Percentiles rank a stretch among this genome's conserved stretches.
Evolutionary conservation across 306 rosid species (phyloP).

Genomic region (Quercus ilex): DNA sequence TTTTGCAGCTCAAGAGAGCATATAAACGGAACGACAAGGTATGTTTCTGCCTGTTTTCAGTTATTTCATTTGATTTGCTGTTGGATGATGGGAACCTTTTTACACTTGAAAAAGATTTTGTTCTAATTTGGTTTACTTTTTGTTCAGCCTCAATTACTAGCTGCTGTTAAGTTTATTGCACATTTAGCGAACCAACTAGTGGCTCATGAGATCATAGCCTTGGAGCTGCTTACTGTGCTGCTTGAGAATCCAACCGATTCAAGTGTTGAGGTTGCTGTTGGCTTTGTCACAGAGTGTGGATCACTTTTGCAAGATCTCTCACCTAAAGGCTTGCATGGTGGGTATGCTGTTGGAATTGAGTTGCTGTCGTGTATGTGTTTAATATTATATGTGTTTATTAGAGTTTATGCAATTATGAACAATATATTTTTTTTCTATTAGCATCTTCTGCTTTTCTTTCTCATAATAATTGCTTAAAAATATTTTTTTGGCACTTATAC

Average conservation of each 20-base stretch:
- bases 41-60: neutral
- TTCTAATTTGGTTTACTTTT: constrained; percentile 16
- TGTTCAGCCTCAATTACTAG: constrained; percentile 82
- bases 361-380: no score
- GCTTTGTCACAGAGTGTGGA: constrained; percentile 92
- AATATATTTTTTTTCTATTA: neutral
- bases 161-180: constrained; percentile 91
- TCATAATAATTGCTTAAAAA: neutral
- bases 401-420: neutral
- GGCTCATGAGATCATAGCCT: constrained; percentile 86
- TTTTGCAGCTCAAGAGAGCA: constrained; percentile 90
- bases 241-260: constrained; percentile 91
- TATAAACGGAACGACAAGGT: constrained; percentile 96
- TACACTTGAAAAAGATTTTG: neutral
- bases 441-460: neutral
- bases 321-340: constrained; percentile 92
- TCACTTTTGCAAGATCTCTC: constrained; percentile 83
- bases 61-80: neutral
- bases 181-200: constrained; percentile 94
- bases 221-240: constrained; percentile 84
- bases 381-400: no score
- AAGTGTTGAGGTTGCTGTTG: constrained; percentile 98
- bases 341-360: constrained; percentile 31
- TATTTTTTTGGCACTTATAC: neutral
- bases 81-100: neutral